phyloP scores from a whole-genome alignment of 2,329 filamentous ascomycete genomes.

The Bimuria novae-zelandiae region DNA sequence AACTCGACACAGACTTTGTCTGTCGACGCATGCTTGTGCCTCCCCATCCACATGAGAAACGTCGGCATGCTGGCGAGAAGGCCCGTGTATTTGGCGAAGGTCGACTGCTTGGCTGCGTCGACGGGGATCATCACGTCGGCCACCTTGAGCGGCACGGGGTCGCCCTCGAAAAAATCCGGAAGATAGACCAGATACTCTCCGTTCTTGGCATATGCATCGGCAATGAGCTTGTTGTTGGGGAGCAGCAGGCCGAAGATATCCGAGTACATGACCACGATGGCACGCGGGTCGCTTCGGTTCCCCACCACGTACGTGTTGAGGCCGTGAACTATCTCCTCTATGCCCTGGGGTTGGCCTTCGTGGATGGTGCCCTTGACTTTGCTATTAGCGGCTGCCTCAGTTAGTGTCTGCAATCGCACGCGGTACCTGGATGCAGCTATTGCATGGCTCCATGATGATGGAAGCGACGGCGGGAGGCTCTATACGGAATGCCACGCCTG shows the following conservation, averaged over 20 bases:
- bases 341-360: slow-evolving; percentile 33
- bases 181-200: slow-evolving; percentile 30
- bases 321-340: slow-evolving; percentile 20
- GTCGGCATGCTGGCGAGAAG: slow-evolving; percentile 36
- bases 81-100: slow-evolving; percentile 46
- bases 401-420: too few species aligned
- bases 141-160: slow-evolving; percentile 23
- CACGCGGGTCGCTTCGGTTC: slow-evolving; percentile 22
- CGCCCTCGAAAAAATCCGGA: slow-evolving; percentile 33
- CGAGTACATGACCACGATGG: slow-evolving; percentile 29
- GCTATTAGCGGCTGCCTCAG: too few species aligned
- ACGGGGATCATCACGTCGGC: slow-evolving; percentile 46
- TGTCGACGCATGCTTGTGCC: slow-evolving; percentile 39
- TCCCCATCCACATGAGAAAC: slow-evolving; percentile 32
- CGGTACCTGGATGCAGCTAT: too few species aligned
- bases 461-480: too few species aligned
- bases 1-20: slow-evolving; percentile 45
- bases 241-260: slow-evolving; percentile 30
- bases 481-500: too few species aligned
- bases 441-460: too few species aligned
- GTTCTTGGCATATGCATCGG: slow-evolving; percentile 26
- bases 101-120: slow-evolving; percentile 42
- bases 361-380: slow-evolving; percentile 47
- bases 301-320: slow-evolving; percentile 28
- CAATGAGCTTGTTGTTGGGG: slow-evolving; percentile 34